Base-by-base conservation (phyloP, 345 rosid genomes). In the Camelina laxa region DNA sequence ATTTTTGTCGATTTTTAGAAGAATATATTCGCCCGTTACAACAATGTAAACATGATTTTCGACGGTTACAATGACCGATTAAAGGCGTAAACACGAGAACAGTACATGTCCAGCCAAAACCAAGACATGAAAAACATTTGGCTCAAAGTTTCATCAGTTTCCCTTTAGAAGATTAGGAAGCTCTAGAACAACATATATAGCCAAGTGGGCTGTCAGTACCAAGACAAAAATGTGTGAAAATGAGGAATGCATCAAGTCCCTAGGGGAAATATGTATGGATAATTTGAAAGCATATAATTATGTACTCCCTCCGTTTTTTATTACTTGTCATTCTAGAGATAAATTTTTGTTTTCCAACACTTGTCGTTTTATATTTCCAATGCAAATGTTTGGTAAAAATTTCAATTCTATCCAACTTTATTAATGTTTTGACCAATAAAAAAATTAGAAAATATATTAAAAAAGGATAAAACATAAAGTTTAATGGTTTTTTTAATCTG, bases 161-260 rank as follows among this genome's bases (percentile, higher is more conserved):
- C 63, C 44, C 1, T 57, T 47, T 17, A 44, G 17, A 33, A 3
- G 38, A 72, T 42, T 65, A 38, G 42, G 63, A 58, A 49, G 22
- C 39, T 51, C 33, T 67, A 33, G 13, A 30, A 38, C 72, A 64
- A 65, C 39, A 41, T 24, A 27, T 27, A 27, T 30, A 42, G 17
- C 59, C 60, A 72, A 77, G 51, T 59, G 62, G 73, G 39, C 0
- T 60, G 38, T 57, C 36, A 72, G 62, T 66, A 59, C 73, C 76
- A 65, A 65, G 42, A 60, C 73, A 73, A 58, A 65, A 22, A 54
- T 51, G 73, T 72, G 73, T 76, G 62, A 60, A 72, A 59, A 66
- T 65, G 73, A 66, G 73, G 27, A 44, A 51, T 31, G 59, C 35
- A 71, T 59, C 77, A 77, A 77, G 76, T 77, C 69, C 77, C 80